Evolutionary conservation across 2,329 filamentous ascomycete genomes (phyloP).

Genomic region (Myriosclerotinia duriaeana): DNA sequence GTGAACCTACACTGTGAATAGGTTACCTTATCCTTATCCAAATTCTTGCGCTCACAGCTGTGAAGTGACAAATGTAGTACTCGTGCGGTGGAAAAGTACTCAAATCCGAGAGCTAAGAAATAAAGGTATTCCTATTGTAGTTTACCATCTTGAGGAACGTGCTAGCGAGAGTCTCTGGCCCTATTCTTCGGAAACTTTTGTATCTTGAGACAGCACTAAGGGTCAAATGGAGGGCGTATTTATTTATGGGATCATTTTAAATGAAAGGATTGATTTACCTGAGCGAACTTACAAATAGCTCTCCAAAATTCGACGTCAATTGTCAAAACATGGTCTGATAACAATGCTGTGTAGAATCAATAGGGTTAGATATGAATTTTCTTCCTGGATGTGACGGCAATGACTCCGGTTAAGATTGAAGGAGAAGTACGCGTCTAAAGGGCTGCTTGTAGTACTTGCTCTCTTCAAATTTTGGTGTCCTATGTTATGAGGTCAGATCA

Average conservation of each 20-base stretch:
- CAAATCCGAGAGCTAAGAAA: too few species aligned
- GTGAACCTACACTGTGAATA: neutral
- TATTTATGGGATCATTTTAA: neutral
- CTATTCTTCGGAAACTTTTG: neutral
- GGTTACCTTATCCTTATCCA: neutral
- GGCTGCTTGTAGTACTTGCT: neutral
- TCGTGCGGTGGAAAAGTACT: too few species aligned
- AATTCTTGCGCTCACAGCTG: neutral
- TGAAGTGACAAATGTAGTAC: neutral
- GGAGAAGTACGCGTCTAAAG: neutral
- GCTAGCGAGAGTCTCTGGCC: too few species aligned
- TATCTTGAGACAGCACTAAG: constrained; percentile 7
- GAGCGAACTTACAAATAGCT: neutral
- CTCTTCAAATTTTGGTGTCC: too few species aligned
- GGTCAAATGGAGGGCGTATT: neutral
- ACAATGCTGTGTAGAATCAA: neutral
- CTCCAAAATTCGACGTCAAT: neutral
- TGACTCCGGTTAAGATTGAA: neutral
- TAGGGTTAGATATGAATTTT: neutral
- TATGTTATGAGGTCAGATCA: neutral
- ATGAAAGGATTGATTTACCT: constrained; percentile 4
- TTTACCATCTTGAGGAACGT: too few species aligned
- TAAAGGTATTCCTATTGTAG: too few species aligned
- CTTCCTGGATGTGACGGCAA: neutral
- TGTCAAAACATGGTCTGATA: neutral